Evolutionary conservation across 495 filamentous ascomycete genomes (phyloP).

Genomic region (Daldinia childiae): DNA sequence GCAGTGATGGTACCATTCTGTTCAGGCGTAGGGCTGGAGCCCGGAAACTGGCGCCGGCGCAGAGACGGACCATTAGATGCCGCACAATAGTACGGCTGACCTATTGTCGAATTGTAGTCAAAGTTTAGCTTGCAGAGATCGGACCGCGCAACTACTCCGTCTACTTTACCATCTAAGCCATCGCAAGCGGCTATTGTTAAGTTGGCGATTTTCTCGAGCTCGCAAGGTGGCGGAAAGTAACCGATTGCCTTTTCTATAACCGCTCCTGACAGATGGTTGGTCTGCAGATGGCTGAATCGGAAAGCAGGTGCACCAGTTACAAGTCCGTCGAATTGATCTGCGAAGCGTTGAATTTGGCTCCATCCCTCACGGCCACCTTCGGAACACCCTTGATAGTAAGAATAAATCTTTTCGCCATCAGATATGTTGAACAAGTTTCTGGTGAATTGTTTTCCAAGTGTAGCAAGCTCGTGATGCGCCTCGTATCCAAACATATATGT

Average conservation of each 20-base stretch:
- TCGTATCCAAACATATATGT: constrained; percentile 59
- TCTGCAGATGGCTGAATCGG: constrained; percentile 61
- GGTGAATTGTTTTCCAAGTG: constrained; percentile 48
- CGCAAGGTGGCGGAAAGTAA: constrained; percentile 63
- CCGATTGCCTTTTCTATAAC: constrained; percentile 57
- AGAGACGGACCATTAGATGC: constrained; percentile 36
- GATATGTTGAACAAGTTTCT: constrained; percentile 52
- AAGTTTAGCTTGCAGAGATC: constrained; percentile 62
- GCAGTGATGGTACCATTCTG: constrained; percentile 58
- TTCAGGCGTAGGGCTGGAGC: constrained; percentile 43
- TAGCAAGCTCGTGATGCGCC: constrained; percentile 43
- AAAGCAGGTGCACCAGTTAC: constrained; percentile 63
- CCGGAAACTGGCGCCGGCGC: constrained; percentile 28
- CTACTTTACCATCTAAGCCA: constrained; percentile 59
- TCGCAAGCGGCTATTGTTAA: constrained; percentile 63
- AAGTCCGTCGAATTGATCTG: constrained; percentile 60
- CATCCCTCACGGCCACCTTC: constrained; percentile 63
- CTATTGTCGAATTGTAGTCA: constrained; percentile 57
- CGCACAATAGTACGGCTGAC: constrained; percentile 60
- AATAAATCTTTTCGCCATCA: constrained; percentile 53
- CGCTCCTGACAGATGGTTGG: constrained; percentile 57
- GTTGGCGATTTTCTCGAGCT: constrained; percentile 61
- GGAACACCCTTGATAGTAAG: constrained; percentile 64
- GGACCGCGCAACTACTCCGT: constrained; percentile 62
- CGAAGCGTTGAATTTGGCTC: constrained; percentile 64